A percentile compares a stretch with the other conserved stretches of the same genome.
Evolutionary conservation across 2,329 filamentous ascomycete species (phyloP).

Genomic region (Ambrosiella beaveri): DNA sequence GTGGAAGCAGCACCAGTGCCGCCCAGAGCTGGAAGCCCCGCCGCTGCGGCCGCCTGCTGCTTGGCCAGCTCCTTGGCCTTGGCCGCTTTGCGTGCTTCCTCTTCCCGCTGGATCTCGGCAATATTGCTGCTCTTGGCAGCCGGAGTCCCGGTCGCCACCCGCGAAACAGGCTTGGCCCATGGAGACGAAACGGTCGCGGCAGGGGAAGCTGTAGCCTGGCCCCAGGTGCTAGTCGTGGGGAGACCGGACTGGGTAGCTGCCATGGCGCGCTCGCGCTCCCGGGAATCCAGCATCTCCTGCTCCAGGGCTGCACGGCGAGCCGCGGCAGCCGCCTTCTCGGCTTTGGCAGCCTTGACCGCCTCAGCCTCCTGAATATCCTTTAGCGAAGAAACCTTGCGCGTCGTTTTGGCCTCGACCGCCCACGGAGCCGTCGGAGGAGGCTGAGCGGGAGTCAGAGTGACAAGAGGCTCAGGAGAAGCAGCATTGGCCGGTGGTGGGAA

Average conservation of each 20-base stretch:
- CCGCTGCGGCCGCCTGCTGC: conserved; percentile 20
- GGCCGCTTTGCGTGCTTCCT: conserved; percentile 66
- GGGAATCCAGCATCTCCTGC: conserved; percentile 49
- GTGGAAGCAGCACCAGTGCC: background rate
- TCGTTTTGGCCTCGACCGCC: conserved; percentile 68
- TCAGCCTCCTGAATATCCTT: conserved; percentile 96
- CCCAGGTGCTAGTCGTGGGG: conserved; percentile 81
- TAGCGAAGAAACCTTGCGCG: conserved; percentile 71
- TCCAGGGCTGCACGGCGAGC: conserved; percentile 63
- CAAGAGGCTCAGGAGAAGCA: conserved; percentile 36
- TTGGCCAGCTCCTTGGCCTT: conserved; percentile 39
- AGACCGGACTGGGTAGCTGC: conserved; percentile 51
- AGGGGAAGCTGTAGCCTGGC: conserved; percentile 54
- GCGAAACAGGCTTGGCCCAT: conserved; percentile 46
- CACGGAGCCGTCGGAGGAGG: conserved; percentile 74
- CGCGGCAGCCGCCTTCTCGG: conserved; percentile 63
- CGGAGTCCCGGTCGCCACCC: conserved; percentile 20
- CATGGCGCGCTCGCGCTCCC: conserved; percentile 37
- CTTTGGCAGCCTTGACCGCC: conserved; percentile 78
- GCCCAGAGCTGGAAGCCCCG: background rate
- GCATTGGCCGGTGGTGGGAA: conserved; percentile 38
- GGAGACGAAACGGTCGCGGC: conserved; percentile 33
- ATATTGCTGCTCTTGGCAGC: conserved; percentile 61
- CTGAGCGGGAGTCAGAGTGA: conserved; percentile 23
- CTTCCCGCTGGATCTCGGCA: conserved; percentile 91